Conservation (phyloP, 225 moss, liverwort and hornwort genomes). For the Pseudoscleropodium purum region DNA sequence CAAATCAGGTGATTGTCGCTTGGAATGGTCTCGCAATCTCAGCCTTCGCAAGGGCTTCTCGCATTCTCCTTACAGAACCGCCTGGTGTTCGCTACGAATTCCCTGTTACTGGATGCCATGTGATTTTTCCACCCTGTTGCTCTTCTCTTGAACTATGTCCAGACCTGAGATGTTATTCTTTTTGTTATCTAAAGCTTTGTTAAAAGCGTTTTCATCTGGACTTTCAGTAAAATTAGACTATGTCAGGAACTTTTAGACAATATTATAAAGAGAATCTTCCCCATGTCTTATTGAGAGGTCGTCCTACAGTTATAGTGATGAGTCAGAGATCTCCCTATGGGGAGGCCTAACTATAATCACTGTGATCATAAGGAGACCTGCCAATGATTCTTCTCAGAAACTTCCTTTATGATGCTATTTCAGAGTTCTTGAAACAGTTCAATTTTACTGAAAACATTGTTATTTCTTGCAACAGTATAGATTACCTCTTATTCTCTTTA, state of each 20-base stretch:
- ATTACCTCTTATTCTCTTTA: not conserved
- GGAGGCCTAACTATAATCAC: not conserved
- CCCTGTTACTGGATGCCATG: conserved; percentile 73
- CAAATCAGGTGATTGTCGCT: conserved; percentile 77
- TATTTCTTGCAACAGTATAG: not conserved
- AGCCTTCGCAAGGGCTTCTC: conserved; percentile 80
- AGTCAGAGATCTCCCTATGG: not conserved
- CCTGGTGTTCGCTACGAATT: conserved; percentile 55
- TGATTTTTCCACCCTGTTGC: conserved; percentile 9
- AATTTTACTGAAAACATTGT: not conserved
- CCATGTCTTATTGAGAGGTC: not conserved
- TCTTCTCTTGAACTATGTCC: not conserved
- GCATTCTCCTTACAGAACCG: conserved; percentile 63
- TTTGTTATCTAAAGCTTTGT: not conserved
- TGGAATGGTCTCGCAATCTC: conserved; percentile 98
- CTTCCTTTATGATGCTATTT: not conserved
- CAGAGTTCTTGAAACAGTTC: not conserved
- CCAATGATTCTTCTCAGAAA: not conserved
- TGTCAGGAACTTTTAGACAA: not conserved
- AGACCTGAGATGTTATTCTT: not conserved
- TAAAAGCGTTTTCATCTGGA: not conserved
- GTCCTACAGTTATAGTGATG: not conserved
- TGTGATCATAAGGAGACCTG: not conserved
- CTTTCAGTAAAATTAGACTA: not conserved
- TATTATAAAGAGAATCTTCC: not conserved